Evolutionary conservation across 2,329 filamentous ascomycete genomes (phyloP), one percentile per base, ranked within the genome.

Genomic region (Aurifilum marmelostoma): DNA sequence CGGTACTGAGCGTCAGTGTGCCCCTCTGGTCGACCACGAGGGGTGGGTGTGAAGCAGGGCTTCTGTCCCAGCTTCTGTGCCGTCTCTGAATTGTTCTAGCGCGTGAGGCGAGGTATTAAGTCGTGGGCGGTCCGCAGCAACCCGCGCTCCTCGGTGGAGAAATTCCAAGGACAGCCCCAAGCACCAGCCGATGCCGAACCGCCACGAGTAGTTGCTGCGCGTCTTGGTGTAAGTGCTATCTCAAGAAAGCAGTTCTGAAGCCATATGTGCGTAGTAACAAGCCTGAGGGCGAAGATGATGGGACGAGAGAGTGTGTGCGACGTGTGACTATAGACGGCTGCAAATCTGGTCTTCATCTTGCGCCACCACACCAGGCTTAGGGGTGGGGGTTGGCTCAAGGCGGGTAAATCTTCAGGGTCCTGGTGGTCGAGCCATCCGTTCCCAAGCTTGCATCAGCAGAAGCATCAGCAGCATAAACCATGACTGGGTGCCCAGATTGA

Each of bases 41-140:
- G 63, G 63, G 68, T 66, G 66, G 66, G 68, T 70, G 68, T 70
- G 62, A 68, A 70, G 68, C 66, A 66, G 8, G 63, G 66, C 68
- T 70, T 70, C 68, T 59, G 68, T 52, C 37, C 68, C 59, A 66
- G 54, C 66, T 70, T 70, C 68, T 60, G 34, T 54, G 58, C 18
- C 32, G 58, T 34, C 34, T 39, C 32, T 24, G 58, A 18, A 27
- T 39, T n/a, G 54, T 70, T 70, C 68, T 70, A 70, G 68, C 68
- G 68, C 62, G 66, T 67, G 66, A 66, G 68, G 68, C 66, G 66
- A 68, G 64, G 56, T 32, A 52, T 47, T 6, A 27, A 52, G 39
- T 32, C 27, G 24, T 37, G 12, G 18, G 16, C 18, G 27, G 27
- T 37, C 32, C 56, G 56, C 56, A n/a, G 54, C 64, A 47, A 58